These are phyloP conservation scores for Schizonepeta tenuifolia DNA, from an alignment of 257 asterid genomes.

Conservation along the genomic window DNA sequence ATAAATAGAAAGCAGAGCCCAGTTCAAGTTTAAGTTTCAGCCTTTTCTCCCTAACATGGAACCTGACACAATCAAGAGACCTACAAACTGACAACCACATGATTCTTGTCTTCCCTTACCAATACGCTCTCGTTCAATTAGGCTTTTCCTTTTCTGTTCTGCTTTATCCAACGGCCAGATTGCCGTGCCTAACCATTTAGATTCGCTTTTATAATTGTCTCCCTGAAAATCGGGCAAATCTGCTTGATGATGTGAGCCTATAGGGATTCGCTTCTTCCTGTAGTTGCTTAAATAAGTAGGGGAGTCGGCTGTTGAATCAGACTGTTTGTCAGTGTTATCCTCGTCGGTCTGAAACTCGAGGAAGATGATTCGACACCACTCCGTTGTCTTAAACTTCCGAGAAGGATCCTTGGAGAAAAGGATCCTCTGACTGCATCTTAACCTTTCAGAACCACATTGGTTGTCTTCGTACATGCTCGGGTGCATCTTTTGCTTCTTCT, in stretches of 20 bases:
- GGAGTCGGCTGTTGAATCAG: constrained; percentile 45
- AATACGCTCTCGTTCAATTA: constrained; percentile 63
- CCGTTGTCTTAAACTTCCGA: constrained; percentile 37
- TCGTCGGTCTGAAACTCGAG: constrained; percentile 44
- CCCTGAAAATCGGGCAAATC: constrained; percentile 49
- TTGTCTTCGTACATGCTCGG: constrained; percentile 81
- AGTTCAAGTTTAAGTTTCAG: constrained; percentile 55
- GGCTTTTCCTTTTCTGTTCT: constrained; percentile 30
- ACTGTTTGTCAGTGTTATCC: constrained; percentile 18
- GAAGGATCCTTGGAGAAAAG: constrained; percentile 54
- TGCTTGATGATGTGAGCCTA: constrained; percentile 55
- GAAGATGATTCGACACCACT: constrained; percentile 37
- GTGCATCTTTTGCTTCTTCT: constrained; percentile 88
- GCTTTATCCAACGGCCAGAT: constrained; percentile 59
- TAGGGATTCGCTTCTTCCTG: constrained; percentile 43
- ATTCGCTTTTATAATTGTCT: constrained; percentile 46
- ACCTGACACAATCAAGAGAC: constrained; percentile 60
- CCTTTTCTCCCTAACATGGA: constrained; percentile 57
- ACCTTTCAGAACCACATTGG: constrained; percentile 48
- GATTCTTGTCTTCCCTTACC: constrained; percentile 70
- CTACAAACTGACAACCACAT: constrained; percentile 58
- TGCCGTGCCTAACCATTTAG: constrained; percentile 64
- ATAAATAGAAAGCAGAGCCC: constrained; percentile 55
- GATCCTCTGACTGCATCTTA: constrained; percentile 78
- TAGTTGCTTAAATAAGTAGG: constrained; percentile 33